These are phyloP conservation scores for Murraya paniculata DNA, from an alignment of 345 rosid species.

Conservation along the genomic window DNA sequence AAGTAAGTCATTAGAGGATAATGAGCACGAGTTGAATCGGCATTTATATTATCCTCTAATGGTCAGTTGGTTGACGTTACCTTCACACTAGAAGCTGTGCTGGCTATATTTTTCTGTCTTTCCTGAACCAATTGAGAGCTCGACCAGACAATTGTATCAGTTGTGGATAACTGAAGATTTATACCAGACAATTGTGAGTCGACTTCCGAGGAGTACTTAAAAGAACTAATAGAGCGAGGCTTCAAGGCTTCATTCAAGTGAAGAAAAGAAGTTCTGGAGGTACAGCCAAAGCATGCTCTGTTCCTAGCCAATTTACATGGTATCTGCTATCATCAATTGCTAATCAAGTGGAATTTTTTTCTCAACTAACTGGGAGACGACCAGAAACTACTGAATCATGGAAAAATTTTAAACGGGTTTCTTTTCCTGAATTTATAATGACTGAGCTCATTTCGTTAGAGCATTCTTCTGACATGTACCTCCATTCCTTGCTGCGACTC, in stretches of 20 bases:
- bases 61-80: too few relatives aligned
- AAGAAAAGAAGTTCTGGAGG: not conserved
- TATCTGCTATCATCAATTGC: too few relatives aligned
- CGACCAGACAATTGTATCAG: not conserved
- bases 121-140: not conserved
- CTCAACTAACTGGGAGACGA: too few relatives aligned
- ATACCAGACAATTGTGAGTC: not conserved
- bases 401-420: not conserved
- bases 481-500: not conserved
- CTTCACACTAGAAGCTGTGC: not conserved
- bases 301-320: not conserved
- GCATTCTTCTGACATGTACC: not conserved
- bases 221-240: not conserved
- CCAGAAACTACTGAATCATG: not conserved
- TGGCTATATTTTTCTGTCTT: not conserved
- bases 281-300: not conserved
- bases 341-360: too few relatives aligned
- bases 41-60: too few relatives aligned
- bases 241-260: not conserved
- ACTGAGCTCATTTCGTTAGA: too few relatives aligned
- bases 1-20: too few relatives aligned
- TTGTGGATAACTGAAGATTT: slow-evolving; percentile 9
- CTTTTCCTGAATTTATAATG: too few relatives aligned
- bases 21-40: too few relatives aligned
- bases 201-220: not conserved